A percentile compares a stretch with the other conserved stretches of the same genome.
Evolutionary conservation across 768 basidiomycete genomes (phyloP).

Genomic region (Tulasnella sp.): DNA sequence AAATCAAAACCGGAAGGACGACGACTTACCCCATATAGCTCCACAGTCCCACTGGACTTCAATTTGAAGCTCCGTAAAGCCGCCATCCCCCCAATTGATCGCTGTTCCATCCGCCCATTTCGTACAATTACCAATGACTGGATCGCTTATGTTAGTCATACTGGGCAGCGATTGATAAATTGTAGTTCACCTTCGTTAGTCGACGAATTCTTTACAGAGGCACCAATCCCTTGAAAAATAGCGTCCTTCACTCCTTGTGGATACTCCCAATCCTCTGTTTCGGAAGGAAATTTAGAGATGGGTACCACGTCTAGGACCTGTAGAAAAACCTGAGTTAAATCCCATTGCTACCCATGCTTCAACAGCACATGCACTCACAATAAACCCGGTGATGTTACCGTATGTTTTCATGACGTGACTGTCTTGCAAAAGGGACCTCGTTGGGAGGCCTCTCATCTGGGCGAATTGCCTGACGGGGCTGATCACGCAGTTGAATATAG

Average conservation of each 20-base stretch:
- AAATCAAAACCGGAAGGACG: not conserved
- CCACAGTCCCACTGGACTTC: not conserved
- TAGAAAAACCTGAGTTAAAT: too few species aligned
- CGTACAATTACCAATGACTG: too few species aligned
- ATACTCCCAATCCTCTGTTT: too few species aligned
- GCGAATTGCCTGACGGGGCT: not conserved
- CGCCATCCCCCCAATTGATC: too few species aligned
- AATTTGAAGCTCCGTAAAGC: not conserved
- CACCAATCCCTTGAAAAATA: not conserved
- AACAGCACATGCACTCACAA: too few species aligned
- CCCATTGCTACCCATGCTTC: too few species aligned
- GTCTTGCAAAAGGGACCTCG: not conserved
- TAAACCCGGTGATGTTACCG: not conserved
- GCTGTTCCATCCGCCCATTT: too few species aligned
- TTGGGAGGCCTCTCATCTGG: not conserved
- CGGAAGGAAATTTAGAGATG: too few species aligned
- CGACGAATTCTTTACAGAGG: not conserved
- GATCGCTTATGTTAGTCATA: too few species aligned
- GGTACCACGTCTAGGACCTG: too few species aligned
- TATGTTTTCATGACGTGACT: not conserved
- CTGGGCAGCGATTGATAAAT: not conserved
- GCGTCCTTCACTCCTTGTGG: not conserved
- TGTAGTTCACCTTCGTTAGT: not conserved
- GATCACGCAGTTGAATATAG: not conserved
- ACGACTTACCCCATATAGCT: not conserved